Evolutionary conservation across 2,329 filamentous ascomycete species (phyloP).

Genomic region (Alternaria ventricosa): DNA sequence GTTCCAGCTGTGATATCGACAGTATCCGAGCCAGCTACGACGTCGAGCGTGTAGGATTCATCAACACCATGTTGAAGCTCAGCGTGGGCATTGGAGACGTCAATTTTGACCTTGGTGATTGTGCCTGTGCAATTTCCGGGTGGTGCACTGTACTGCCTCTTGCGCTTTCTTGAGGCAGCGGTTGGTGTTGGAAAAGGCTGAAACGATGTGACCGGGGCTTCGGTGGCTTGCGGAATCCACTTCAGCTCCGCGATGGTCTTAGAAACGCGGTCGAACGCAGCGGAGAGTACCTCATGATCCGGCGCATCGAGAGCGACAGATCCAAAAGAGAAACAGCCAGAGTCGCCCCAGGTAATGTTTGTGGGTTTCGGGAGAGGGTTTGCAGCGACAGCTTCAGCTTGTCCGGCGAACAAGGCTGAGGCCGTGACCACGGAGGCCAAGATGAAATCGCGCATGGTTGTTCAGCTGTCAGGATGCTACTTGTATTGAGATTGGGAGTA

Average conservation of each 20-base stretch:
- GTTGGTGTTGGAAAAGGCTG: constrained; percentile 58
- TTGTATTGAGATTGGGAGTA: not conserved
- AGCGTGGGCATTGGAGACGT: constrained; percentile 54
- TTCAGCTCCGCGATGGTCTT: constrained; percentile 56
- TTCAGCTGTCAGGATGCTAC: not conserved
- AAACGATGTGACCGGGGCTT: constrained; percentile 60
- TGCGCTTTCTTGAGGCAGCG: constrained; percentile 21
- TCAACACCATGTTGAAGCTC: constrained; percentile 63
- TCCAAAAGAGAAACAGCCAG: constrained; percentile 56
- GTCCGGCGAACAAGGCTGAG: constrained; percentile 43
- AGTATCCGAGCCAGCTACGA: constrained; percentile 48
- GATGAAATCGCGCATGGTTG: constrained; percentile 40
- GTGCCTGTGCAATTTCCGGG: constrained; percentile 33
- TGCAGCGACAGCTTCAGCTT: constrained; percentile 55
- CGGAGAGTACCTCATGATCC: constrained; percentile 44
- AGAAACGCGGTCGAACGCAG: constrained; percentile 60
- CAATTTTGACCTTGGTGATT: constrained; percentile 55
- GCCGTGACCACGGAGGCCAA: constrained; percentile 40
- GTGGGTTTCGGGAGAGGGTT: constrained; percentile 63
- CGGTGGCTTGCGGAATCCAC: constrained; percentile 62
- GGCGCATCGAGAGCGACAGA: constrained; percentile 50
- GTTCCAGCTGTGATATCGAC: constrained; percentile 59
- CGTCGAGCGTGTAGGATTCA: constrained; percentile 61
- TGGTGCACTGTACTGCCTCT: constrained; percentile 26
- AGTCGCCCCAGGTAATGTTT: constrained; percentile 60